Evolutionary conservation across 805 yeast species (phyloP), one percentile per base, ranked within the genome.

Genomic region (Gaillardinia entomophila): DNA sequence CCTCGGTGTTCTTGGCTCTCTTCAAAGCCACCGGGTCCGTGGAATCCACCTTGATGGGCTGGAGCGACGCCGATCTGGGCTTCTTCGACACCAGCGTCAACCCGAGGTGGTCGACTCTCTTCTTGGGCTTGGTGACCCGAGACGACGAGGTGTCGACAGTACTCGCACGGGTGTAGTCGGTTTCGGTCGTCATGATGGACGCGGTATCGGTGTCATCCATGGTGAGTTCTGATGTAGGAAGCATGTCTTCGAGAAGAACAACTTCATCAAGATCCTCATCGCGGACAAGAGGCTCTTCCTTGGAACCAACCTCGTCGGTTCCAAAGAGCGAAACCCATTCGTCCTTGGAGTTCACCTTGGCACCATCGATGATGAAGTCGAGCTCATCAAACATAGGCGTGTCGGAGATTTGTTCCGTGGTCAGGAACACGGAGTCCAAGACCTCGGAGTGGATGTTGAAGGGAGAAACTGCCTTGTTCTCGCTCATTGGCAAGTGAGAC

Each of bases 1-100:
- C 97, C 55, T 88, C 96, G n/a, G 90, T 90, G 73, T 92, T 90
- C 61, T 90, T 80, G 6, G 97, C 97, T 56, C 97, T 80, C 67
- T 90, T 90, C 49, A 83, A 57, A 28, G 86, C 75, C 36, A 72
- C 73, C n/a, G 81, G 75, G 57, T 88, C 95, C 30, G 55, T 61
- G 28, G 71, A 74, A 20, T 75, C 69, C 28, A 66, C 40, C 29
- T 74, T 73, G 35, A 88, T 71, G 7, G 95, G 95, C 45, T 71
- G 66, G 57, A 87, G 69, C 6, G 95, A 94, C 37, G 66, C 62
- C 18, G 74, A 42, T 49, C 95, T 77, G 45, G 76, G 83, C 68
- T 87, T 88, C 57, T 88, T 77, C 46, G 79, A 75, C 68, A 85
- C 86, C 29, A 82, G 62, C 31, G 83, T 77, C 49, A 81, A 73